Evolutionary conservation across 1,139 yeast species (phyloP).

Genomic region (Debaryomyces singareniensis): DNA sequence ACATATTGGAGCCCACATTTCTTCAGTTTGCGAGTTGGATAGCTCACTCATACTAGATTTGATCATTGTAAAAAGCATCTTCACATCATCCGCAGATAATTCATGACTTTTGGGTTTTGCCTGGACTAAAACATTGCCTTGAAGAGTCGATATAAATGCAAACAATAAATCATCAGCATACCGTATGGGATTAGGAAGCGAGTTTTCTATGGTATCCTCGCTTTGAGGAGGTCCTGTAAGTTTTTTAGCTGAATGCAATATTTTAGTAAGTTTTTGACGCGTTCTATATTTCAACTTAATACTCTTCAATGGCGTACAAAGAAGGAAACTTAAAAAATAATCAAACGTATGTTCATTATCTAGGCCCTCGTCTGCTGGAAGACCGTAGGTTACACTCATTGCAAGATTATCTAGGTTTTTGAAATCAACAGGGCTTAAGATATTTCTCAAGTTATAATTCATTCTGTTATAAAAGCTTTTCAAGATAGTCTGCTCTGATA

Average conservation of each 20-base stretch:
- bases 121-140: slow-evolving; percentile 21
- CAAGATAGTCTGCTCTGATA: slow-evolving; percentile 68
- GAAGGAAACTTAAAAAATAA: slow-evolving; percentile 21
- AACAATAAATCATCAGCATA: slow-evolving; percentile 30
- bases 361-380: not conserved
- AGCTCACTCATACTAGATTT: slow-evolving; percentile 10
- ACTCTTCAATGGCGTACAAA: slow-evolving; percentile 24
- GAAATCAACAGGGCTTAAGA: slow-evolving; percentile 64
- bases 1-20: slow-evolving; percentile 91
- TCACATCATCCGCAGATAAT: slow-evolving; percentile 26
- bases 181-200: too few relatives aligned
- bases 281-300: slow-evolving; percentile 28
- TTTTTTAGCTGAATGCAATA: slow-evolving; percentile 19
- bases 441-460: slow-evolving; percentile 75
- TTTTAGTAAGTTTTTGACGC: slow-evolving; percentile 23
- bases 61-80: slow-evolving; percentile 23
- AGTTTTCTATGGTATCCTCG: slow-evolving; percentile 6
- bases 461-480: slow-evolving; percentile 65
- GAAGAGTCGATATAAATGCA: slow-evolving; percentile 18
- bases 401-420: slow-evolving; percentile 60
- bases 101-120: slow-evolving; percentile 31
- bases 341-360: slow-evolving; percentile 17
- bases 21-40: slow-evolving; percentile 36
- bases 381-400: slow-evolving; percentile 41
- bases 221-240: slow-evolving; percentile 8